Evolutionary conservation across 129 eudicot species (phyloP), one percentile per base, ranked within the genome.

Genomic region (Flaveria sonorensis): DNA sequence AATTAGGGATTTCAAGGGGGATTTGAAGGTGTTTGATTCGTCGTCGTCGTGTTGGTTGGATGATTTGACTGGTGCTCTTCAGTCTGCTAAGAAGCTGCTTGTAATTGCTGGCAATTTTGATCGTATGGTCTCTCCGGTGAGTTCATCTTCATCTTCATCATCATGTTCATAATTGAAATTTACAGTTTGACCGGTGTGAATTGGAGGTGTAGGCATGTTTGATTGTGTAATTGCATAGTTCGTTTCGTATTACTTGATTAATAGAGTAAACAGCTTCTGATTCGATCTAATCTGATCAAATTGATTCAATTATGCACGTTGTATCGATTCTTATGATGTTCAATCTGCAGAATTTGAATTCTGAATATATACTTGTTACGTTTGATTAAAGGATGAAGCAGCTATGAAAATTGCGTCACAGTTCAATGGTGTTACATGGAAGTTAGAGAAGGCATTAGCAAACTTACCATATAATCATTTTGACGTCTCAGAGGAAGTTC

Each of bases 371-470:
- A 30, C 55, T 66, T 8, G 68, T 66, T 73, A 18, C 48, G 23
- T 52, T 84, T 87, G 55, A 68, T 73, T 86, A 26, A 71, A 94
- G 99, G 96, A 94, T 73, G 96, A 87, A 52, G 87, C 89, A 53
- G 74, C 88, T 57, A 86, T 89, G 85, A 94, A 92, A 67, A 78
- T 89, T 20, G 52, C 75, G 15, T 89, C 91, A 78, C 97, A 91
- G 66, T 94, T 94, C 85, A 92, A 94, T 56, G 88, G 96, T 71
- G 93, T 94, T 69, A 94, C 97, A 1, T 88, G 87, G 88, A 91
- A 91, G 59, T 69, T 92, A 79, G 97, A 87, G 71, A 88, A 92
- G 61, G 89, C 96, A 5, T 63, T 92, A 72, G 84, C 85, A 20
- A 83, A 75, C 77, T 79, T 92, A 61, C 90, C 89, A 1, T 88